Conservation (phyloP, 768 basidiomycete species). For the Favolaschia claudopus region DNA sequence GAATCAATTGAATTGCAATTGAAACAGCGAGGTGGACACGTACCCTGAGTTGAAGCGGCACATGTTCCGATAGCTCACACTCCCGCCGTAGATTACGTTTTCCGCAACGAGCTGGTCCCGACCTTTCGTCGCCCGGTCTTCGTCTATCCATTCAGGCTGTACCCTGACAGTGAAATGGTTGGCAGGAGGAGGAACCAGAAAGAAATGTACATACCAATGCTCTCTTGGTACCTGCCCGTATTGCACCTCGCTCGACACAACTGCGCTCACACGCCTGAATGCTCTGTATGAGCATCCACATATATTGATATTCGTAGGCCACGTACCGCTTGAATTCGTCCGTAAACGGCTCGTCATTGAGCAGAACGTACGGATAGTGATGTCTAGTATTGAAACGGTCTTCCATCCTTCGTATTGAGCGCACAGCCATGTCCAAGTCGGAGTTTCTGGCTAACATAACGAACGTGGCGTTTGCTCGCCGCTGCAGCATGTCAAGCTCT, state of each 20-base stretch:
- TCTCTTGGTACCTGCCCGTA: conserved; percentile 72
- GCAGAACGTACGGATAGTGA: conserved; percentile 84
- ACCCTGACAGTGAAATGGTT: not conserved
- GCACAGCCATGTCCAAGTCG: conserved; percentile 68
- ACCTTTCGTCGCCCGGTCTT: conserved; percentile 62
- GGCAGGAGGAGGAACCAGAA: not conserved
- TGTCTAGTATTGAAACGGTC: conserved; percentile 82
- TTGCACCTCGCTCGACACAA: conserved; percentile 39
- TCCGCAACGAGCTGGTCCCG: conserved; percentile 67
- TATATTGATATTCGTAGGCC: not conserved
- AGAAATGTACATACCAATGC: conserved; percentile 57
- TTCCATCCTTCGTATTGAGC: conserved; percentile 79
- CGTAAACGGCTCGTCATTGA: conserved; percentile 84
- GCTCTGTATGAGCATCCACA: not conserved
- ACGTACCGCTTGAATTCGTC: conserved; percentile 75
- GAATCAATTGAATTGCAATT: not conserved
- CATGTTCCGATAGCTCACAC: conserved; percentile 66
- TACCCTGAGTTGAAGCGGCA: conserved; percentile 76
- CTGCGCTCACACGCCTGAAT: conserved; percentile 37
- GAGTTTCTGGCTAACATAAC: conserved; percentile 70
- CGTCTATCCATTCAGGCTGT: conserved; percentile 80
- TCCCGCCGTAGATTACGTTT: conserved; percentile 52
- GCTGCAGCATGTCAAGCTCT: conserved; percentile 27
- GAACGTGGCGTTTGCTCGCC: conserved; percentile 50
- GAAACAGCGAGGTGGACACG: conserved; percentile 24